These are phyloP conservation scores for Vigna mungo DNA, from an alignment of 306 rosid genomes.

Conservation along the genomic window DNA sequence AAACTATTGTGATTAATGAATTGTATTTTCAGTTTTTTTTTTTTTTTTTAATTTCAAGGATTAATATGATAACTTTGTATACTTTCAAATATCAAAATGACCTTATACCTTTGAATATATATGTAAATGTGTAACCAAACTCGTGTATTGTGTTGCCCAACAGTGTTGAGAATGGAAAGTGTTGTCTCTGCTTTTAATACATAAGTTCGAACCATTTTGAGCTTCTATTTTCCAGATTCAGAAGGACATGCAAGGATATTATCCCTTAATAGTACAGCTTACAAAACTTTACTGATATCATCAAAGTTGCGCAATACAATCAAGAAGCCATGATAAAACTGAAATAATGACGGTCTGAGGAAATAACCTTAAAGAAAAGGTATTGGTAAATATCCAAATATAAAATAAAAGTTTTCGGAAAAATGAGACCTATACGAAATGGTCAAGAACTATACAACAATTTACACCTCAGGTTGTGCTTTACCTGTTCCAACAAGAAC, in stretches of 20 bases:
- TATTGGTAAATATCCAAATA: not conserved
- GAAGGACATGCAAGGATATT: not conserved
- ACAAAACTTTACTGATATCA: not conserved
- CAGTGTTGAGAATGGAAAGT: not conserved
- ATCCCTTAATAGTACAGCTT: not conserved
- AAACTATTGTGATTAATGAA: too few species aligned
- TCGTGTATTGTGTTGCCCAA: not conserved
- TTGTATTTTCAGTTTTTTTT: too few species aligned
- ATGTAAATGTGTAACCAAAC: not conserved
- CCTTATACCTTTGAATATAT: too few species aligned
- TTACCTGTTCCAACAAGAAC: slow-evolving; percentile 21
- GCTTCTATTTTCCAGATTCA: not conserved
- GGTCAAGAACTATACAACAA: not conserved
- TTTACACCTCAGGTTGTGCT: not conserved
- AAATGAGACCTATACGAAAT: slow-evolving; percentile 12
- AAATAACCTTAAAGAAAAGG: slow-evolving; percentile 26
- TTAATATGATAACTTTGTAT: too few species aligned
- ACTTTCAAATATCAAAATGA: too few species aligned
- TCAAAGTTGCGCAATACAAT: slow-evolving; percentile 11
- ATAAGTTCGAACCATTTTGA: not conserved
- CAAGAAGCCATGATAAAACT: not conserved
- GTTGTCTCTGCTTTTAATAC: not conserved
- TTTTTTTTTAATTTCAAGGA: too few species aligned
- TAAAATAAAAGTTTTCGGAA: not conserved
- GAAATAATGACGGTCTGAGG: slow-evolving; percentile 7